These are phyloP conservation scores for Aspergillus japonicus DNA, from an alignment of 2,329 filamentous ascomycete species.

Conservation along the genomic window DNA sequence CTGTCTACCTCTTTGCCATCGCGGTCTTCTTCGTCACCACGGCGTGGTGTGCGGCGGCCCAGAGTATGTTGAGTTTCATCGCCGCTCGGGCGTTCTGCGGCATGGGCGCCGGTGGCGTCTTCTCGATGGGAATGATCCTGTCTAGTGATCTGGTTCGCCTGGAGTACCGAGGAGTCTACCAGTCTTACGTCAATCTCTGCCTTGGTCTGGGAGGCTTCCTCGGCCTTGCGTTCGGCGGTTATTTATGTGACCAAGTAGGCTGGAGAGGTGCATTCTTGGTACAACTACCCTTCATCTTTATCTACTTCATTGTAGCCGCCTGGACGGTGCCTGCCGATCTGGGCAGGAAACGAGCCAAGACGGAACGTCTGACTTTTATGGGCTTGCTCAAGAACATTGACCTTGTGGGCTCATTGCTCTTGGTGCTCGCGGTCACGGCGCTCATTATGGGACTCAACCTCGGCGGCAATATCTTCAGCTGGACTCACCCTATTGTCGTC, in stretches of 20 bases:
- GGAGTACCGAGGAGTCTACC: conserved; percentile 53
- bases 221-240: conserved; percentile 41
- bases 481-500: conserved; percentile 52
- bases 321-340: conserved; percentile 46
- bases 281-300: conserved; percentile 51
- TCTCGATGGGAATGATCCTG: conserved; percentile 63
- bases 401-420: conserved; percentile 48
- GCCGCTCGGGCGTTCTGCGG: conserved; percentile 69
- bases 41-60: conserved; percentile 67
- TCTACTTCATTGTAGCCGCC: conserved; percentile 45
- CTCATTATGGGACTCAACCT: conserved; percentile 54
- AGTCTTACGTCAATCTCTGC: conserved; percentile 43
- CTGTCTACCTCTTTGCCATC: conserved; percentile 64
- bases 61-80: conserved; percentile 69
- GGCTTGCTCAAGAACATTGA: conserved; percentile 52
- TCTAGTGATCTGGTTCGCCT: conserved; percentile 71
- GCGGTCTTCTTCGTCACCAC: conserved; percentile 64
- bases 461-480: conserved; percentile 53
- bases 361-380: conserved; percentile 40
- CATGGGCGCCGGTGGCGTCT: conserved; percentile 69
- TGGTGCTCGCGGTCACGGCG: conserved; percentile 48
- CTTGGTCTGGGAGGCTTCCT: conserved; percentile 39
- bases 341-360: conserved; percentile 45
- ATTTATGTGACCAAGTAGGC: conserved; percentile 41
- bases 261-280: conserved; percentile 48